These are phyloP conservation scores for Aspergillus jensenii DNA, from an alignment of 2,329 filamentous ascomycete genomes.

Conservation along the genomic window DNA sequence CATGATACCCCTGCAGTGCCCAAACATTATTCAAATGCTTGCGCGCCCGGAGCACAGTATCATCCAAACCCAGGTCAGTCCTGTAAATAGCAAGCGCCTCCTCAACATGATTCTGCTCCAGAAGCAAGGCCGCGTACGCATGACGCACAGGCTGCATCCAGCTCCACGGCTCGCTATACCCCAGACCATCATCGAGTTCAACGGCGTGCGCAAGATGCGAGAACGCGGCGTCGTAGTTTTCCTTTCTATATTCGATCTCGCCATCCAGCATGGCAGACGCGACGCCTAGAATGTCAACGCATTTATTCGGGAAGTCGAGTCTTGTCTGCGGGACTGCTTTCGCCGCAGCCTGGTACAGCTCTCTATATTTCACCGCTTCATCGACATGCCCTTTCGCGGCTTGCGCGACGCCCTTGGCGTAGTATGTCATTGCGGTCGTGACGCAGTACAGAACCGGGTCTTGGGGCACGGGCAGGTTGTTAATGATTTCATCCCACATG, in stretches of 20 bases:
- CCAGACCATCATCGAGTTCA: slow-evolving; percentile 60
- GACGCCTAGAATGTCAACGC: slow-evolving; percentile 62
- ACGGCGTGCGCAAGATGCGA: slow-evolving; percentile 58
- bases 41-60: slow-evolving; percentile 61
- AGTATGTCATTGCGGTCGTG: slow-evolving; percentile 67
- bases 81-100: slow-evolving; percentile 59
- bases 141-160: slow-evolving; percentile 77
- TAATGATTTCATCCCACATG: slow-evolving; percentile 65
- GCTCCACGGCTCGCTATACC: slow-evolving; percentile 73
- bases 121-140: slow-evolving; percentile 66
- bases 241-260: slow-evolving; percentile 69
- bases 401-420: slow-evolving; percentile 66
- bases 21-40: slow-evolving; percentile 73
- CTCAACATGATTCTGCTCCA: slow-evolving; percentile 62
- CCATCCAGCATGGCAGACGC: slow-evolving; percentile 67
- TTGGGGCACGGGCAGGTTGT: slow-evolving; percentile 53
- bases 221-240: slow-evolving; percentile 61
- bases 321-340: slow-evolving; percentile 57
- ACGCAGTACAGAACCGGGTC: slow-evolving; percentile 65
- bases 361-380: slow-evolving; percentile 55
- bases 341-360: slow-evolving; percentile 53
- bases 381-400: slow-evolving; percentile 58
- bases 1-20: slow-evolving; percentile 71
- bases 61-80: slow-evolving; percentile 61
- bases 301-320: slow-evolving; percentile 68